Percentiles rank a stretch among this genome's conserved stretches.
Conservation (phyloP, 2,329 filamentous ascomycete genomes). For the Aureobasidium subglaciale region DNA sequence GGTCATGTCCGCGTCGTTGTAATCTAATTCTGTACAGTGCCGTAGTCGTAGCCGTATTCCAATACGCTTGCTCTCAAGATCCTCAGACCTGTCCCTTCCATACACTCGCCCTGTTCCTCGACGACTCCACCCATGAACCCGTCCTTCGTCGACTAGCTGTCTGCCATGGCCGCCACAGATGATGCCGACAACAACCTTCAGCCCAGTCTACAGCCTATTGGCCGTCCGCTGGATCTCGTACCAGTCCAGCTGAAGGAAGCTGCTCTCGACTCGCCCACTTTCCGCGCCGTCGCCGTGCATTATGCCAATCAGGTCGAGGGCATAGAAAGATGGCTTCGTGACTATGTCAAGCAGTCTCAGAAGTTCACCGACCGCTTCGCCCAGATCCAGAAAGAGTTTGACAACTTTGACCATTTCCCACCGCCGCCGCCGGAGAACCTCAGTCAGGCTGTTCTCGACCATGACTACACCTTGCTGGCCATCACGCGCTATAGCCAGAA, state of each 20-base stretch:
- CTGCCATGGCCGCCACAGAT: background rate
- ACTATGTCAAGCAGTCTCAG: constrained; percentile 55
- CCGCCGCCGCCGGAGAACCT: constrained; percentile 64
- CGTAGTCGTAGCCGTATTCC: background rate
- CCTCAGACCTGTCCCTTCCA: background rate
- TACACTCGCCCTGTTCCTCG: background rate
- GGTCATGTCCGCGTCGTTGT: background rate
- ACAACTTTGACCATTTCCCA: constrained; percentile 70
- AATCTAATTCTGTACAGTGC: background rate
- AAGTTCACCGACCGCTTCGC: constrained; percentile 60
- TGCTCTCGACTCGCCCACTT: constrained; percentile 90
- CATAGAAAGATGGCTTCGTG: constrained; percentile 86
- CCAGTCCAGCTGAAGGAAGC: constrained; percentile 91
- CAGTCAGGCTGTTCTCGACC: constrained; percentile 80
- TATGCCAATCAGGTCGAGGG: constrained; percentile 87
- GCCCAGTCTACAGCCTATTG: constrained; percentile 33
- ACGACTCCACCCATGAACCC: background rate
- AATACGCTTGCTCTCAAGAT: constrained; percentile 7
- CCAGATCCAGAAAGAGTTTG: constrained; percentile 57
- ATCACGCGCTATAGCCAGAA: constrained; percentile 80
- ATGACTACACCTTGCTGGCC: constrained; percentile 87
- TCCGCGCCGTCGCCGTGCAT: constrained; percentile 78
- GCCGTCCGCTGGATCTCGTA: constrained; percentile 36
- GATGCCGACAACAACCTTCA: constrained; percentile 8
- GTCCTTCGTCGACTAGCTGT: background rate